Conservation (phyloP, 192 early-diverging fungal species). For the Piromyces sp. region DNA sequence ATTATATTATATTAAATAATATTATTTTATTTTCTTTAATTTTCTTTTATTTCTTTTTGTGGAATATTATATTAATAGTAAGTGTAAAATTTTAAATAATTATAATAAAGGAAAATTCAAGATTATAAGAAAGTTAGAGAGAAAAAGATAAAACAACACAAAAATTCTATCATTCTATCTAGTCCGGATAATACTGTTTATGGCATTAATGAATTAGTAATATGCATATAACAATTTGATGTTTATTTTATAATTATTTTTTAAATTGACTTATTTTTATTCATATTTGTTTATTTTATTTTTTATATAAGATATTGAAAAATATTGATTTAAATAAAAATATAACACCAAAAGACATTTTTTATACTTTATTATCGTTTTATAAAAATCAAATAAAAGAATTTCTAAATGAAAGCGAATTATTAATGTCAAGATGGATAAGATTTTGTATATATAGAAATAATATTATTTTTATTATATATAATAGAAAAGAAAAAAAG, state of each 20-base stretch:
- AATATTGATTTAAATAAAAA: neutral
- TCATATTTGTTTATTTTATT: neutral
- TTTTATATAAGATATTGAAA: neutral
- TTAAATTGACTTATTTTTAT: too few relatives aligned
- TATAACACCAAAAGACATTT: neutral
- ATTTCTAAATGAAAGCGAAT: neutral
- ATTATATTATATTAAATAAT: too few relatives aligned
- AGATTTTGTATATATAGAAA: neutral
- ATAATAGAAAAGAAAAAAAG: too few relatives aligned
- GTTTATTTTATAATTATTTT: too few relatives aligned
- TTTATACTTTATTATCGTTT: neutral
- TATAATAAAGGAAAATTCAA: neutral
- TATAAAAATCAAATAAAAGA: neutral
- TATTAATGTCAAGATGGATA: neutral
- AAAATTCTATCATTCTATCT: neutral
- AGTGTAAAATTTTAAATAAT: too few relatives aligned
- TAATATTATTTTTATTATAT: too few relatives aligned
- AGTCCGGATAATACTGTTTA: neutral
- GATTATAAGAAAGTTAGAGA: neutral
- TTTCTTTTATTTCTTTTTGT: too few relatives aligned
- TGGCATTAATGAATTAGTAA: neutral
- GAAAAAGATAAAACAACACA: neutral
- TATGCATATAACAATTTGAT: too few relatives aligned
- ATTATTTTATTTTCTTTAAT: too few relatives aligned
- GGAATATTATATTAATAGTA: too few relatives aligned